Conservation (phyloP, 805 yeast species). For the Wickerhamomyces queroliae region DNA sequence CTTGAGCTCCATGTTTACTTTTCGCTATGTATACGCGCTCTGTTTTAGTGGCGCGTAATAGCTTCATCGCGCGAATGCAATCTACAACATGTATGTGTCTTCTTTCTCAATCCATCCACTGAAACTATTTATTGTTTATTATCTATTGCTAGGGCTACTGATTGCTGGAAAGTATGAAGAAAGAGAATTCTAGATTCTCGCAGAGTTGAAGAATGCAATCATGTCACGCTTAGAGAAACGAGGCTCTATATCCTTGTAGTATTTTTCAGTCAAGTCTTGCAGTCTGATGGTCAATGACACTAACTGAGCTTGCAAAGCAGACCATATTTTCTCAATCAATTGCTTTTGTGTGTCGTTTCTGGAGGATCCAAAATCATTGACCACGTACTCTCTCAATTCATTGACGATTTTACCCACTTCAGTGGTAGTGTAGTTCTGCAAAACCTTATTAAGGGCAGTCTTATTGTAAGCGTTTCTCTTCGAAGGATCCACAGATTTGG, state of each 20-base stretch:
- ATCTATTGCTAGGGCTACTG: too few species aligned
- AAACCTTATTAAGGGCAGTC: constrained; percentile 50
- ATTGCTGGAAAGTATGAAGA: not conserved
- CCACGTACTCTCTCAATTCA: constrained; percentile 50
- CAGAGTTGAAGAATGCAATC: constrained; percentile 43
- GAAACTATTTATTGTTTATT: not conserved
- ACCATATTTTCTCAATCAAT: constrained; percentile 61
- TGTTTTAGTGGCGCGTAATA: too few species aligned
- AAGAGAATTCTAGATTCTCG: constrained; percentile 9
- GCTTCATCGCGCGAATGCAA: not conserved
- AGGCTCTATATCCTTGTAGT: constrained; percentile 43
- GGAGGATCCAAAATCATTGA: constrained; percentile 41
- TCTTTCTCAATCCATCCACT: not conserved
- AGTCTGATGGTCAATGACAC: constrained; percentile 50
- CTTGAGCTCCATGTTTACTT: not conserved
- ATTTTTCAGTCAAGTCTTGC: constrained; percentile 46
- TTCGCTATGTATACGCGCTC: not conserved
- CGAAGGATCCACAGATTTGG: constrained; percentile 36
- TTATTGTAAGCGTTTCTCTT: constrained; percentile 61
- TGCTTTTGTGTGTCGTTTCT: constrained; percentile 46
- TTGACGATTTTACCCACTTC: constrained; percentile 52
- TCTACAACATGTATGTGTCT: not conserved
- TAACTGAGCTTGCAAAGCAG: constrained; percentile 59
- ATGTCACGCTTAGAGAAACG: constrained; percentile 51
- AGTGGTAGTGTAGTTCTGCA: constrained; percentile 48